Percentiles rank a stretch among this genome's conserved stretches.
Conservation (phyloP, 2,329 filamentous ascomycete species). For the Colletotrichum siamense region DNA sequence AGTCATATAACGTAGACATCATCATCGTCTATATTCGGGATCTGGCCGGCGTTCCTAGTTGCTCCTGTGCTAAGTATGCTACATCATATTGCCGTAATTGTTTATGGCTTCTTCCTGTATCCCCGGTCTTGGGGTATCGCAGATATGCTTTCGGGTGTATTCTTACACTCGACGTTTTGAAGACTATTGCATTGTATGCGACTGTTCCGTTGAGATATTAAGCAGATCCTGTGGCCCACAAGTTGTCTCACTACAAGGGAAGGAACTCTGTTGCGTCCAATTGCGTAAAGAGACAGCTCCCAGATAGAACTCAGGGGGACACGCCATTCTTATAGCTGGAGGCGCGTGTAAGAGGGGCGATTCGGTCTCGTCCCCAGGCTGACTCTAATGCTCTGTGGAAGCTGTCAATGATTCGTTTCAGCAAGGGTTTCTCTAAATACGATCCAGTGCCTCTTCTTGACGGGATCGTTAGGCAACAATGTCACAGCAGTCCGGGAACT, state of each 20-base stretch:
- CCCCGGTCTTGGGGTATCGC: background rate
- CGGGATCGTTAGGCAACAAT: too few species aligned
- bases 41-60: background rate
- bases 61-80: background rate
- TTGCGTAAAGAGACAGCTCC: background rate
- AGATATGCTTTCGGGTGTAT: fast-evolving
- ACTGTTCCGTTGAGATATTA: fast-evolving
- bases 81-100: background rate
- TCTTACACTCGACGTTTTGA: background rate
- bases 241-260: background rate
- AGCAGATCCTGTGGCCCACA: background rate
- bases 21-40: fast-evolving
- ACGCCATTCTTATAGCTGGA: background rate
- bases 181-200: too few species aligned
- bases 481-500: too few species aligned
- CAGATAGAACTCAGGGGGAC: background rate
- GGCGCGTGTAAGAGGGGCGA: background rate
- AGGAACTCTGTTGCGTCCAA: too few species aligned
- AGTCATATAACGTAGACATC: background rate
- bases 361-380: background rate
- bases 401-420: background rate
- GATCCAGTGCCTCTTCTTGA: background rate
- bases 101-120: background rate
- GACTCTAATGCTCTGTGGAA: background rate
- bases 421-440: too few species aligned